phyloP scores from a whole-genome alignment of 305 asterid species.

The Rubia balearica region DNA sequence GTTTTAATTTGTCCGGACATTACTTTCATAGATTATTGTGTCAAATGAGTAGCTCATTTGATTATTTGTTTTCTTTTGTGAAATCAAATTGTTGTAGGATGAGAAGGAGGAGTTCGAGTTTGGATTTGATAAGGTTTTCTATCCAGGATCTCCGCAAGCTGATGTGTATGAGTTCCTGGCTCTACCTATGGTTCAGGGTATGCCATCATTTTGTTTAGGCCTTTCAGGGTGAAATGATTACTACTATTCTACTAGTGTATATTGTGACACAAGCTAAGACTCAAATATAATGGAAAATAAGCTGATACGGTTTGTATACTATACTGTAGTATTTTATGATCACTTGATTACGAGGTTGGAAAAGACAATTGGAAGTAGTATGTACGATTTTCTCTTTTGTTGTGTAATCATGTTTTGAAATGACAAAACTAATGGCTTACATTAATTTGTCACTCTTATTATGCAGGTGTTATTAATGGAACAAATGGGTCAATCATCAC shows the following conservation, averaged over 20 bases:
- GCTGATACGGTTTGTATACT: neutral
- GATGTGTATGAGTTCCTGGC: constrained; percentile 61
- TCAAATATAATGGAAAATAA: neutral
- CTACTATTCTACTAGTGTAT: neutral
- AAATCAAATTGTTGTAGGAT: constrained; percentile 37
- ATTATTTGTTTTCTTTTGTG: constrained; percentile 1
- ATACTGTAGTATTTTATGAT: neutral
- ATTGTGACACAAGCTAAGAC: neutral
- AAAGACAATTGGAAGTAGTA: neutral
- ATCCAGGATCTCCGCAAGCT: constrained; percentile 68
- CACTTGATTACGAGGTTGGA: neutral
- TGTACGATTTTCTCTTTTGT: neutral
- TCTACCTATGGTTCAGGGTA: constrained; percentile 64
- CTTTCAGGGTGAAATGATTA: neutral
- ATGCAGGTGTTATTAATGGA: constrained; percentile 56
- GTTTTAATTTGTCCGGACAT: constrained; percentile 21
- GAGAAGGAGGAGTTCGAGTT: constrained; percentile 69
- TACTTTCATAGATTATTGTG: neutral
- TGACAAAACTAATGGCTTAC: neutral
- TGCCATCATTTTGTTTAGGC: neutral
- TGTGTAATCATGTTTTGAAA: neutral
- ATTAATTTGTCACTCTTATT: constrained; percentile 7
- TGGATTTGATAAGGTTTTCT: constrained; percentile 66
- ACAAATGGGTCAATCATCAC: constrained; percentile 71
- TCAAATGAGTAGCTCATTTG: constrained; percentile 10